Base-by-base conservation (phyloP, 1,139 yeast genomes). In the Hyphopichia pseudoburtonii region DNA sequence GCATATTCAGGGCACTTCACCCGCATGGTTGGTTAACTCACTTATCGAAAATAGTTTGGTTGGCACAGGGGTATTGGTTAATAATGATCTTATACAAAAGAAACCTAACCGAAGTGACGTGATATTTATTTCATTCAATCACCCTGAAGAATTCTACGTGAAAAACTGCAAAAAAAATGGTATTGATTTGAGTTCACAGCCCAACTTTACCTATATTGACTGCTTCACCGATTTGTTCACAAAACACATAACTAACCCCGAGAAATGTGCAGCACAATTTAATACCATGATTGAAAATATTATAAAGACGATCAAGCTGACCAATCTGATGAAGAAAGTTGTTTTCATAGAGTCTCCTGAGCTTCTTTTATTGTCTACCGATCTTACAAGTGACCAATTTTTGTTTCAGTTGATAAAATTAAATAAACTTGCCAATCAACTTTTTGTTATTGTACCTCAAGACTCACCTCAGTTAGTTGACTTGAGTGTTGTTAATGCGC, bases 1-100 rank as follows among this genome's bases (percentile, higher is more conserved):
- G 0, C 75, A 82, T 43, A 65, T 71, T 2, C 77, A 74, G 42
- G 84, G 86, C 0, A 82, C 88, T 0, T 70, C 79, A 15, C 82
- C 94, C 2, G 56, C 76, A 4, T 86, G 95, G 95, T 62, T 86
- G 24, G 53, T 77, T 5, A 73, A 65, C 28, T 64, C 76, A 3
- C 49, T 78, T 24, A 56, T 76, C 8, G 80, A 76, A 47, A 71
- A 64, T 42, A 54, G 71, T 11, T 43, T 76, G 14, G 46, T 51
- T 10, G 78, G 77, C 2, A 70, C 73, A 3, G 69, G 76, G 9
- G 53, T 52, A 16, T 50, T 59, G 39, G 61, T 66, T 17, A 68
- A 66, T 48, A 49, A 63, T 42, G 68, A 73, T 45, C 48, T 66
- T 33, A 47, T 45, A 12, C 48, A 38, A 19, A 53, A 52, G 37